These are phyloP conservation scores for Lanmaoa rubissima DNA, from an alignment of 768 basidiomycete genomes.

Conservation along the genomic window DNA sequence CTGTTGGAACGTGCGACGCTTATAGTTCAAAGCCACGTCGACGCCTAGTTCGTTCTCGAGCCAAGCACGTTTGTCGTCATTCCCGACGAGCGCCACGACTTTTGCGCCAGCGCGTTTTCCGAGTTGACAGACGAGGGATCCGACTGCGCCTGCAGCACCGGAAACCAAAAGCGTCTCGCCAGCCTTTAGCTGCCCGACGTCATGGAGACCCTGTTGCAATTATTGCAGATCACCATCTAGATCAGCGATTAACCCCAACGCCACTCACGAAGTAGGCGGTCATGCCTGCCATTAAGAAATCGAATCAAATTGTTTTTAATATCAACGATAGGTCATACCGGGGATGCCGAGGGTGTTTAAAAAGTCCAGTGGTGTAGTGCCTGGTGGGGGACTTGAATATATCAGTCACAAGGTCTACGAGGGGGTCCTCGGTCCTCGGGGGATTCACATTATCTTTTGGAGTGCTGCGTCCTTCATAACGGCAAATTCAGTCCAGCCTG, in stretches of 20 bases:
- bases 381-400: constrained; percentile 49
- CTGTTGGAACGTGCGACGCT: constrained; percentile 63
- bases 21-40: constrained; percentile 86
- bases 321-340: constrained; percentile 43
- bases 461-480: constrained; percentile 54
- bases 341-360: constrained; percentile 74
- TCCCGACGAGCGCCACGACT: constrained; percentile 88
- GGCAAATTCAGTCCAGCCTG: constrained; percentile 80
- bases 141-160: constrained; percentile 90
- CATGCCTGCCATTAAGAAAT: constrained; percentile 49
- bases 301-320: background rate
- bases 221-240: constrained; percentile 1
- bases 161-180: constrained; percentile 87
- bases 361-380: constrained; percentile 69
- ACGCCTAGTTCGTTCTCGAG: constrained; percentile 82
- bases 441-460: constrained; percentile 54
- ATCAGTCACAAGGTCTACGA: background rate
- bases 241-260: background rate
- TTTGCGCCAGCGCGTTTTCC: constrained; percentile 76
- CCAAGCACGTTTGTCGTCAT: constrained; percentile 80
- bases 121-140: constrained; percentile 80
- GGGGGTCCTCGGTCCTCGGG: background rate
- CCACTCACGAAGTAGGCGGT: constrained; percentile 84
- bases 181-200: constrained; percentile 74
- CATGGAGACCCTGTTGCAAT: constrained; percentile 65